phyloP scores from a whole-genome alignment of 1,139 yeast genomes.

The Barnettozyma hawaiiensis region DNA sequence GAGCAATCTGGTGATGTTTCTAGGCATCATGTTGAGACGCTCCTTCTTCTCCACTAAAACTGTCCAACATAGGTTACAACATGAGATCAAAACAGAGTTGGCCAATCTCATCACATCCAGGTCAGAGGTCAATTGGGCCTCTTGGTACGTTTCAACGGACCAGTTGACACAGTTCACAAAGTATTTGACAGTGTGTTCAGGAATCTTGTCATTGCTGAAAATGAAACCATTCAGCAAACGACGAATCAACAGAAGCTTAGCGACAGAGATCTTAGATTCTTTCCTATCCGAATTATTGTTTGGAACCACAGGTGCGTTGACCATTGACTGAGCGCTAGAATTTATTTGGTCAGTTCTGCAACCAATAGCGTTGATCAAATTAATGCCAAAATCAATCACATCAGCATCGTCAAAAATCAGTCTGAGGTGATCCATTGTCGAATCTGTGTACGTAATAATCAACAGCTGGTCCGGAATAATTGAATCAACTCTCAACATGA shows the following conservation, averaged over 20 bases:
- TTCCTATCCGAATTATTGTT: constrained; percentile 24
- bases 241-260: constrained; percentile 55
- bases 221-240: constrained; percentile 49
- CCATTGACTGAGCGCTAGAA: constrained; percentile 24
- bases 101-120: constrained; percentile 59
- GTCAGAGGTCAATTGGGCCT: constrained; percentile 40
- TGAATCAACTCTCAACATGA: constrained; percentile 40
- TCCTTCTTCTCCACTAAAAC: constrained; percentile 28
- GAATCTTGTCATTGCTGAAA: constrained; percentile 29
- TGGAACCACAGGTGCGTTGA: not conserved
- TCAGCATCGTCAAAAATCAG: constrained; percentile 36
- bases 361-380: constrained; percentile 48
- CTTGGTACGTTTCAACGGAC: constrained; percentile 52
- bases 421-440: constrained; percentile 42
- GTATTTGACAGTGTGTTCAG: constrained; percentile 39
- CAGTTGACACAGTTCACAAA: constrained; percentile 51
- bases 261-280: constrained; percentile 50
- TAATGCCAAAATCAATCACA: constrained; percentile 34
- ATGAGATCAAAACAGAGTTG: constrained; percentile 48
- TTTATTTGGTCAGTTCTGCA: constrained; percentile 26
- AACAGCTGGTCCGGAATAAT: constrained; percentile 56
- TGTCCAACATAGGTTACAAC: constrained; percentile 40
- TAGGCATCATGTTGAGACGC: constrained; percentile 34
- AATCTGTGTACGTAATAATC: constrained; percentile 52
- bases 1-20: constrained; percentile 44